Evolutionary conservation across 148 eudicot genomes (phyloP).

Genomic region (Camellia sinensis): DNA sequence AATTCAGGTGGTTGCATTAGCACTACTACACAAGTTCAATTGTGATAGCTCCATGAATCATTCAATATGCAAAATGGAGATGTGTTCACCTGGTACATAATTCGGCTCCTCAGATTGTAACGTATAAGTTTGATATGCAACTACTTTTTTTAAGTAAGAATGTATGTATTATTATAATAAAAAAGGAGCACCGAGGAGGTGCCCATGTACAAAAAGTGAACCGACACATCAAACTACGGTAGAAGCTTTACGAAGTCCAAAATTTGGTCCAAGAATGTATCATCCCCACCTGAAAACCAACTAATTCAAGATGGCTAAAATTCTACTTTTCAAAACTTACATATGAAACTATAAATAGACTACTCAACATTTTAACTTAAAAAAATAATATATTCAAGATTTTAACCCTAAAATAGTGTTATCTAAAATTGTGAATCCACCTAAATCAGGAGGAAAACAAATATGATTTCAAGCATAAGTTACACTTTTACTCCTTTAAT

Average conservation of each 20-base stretch:
- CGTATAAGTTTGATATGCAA: background rate
- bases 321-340: background rate
- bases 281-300: no score
- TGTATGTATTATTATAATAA: no score
- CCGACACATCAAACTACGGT: no score
- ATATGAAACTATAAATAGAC: background rate
- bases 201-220: no score
- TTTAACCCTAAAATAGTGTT: no score
- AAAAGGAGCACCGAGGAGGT: no score
- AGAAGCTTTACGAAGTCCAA: no score
- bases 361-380: no score
- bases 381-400: no score
- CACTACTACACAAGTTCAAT: background rate
- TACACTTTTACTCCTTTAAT: background rate
- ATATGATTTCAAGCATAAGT: background rate
- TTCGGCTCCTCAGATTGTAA: background rate
- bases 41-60: background rate
- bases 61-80: slow-evolving; percentile 2
- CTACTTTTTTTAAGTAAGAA: no score
- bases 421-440: background rate
- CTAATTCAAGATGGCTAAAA: background rate
- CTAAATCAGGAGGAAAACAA: background rate
- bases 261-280: no score
- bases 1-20: no score
- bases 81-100: background rate